phyloP scores from a whole-genome alignment of 2,329 filamentous ascomycete genomes.

The Fusarium liriodendri region DNA sequence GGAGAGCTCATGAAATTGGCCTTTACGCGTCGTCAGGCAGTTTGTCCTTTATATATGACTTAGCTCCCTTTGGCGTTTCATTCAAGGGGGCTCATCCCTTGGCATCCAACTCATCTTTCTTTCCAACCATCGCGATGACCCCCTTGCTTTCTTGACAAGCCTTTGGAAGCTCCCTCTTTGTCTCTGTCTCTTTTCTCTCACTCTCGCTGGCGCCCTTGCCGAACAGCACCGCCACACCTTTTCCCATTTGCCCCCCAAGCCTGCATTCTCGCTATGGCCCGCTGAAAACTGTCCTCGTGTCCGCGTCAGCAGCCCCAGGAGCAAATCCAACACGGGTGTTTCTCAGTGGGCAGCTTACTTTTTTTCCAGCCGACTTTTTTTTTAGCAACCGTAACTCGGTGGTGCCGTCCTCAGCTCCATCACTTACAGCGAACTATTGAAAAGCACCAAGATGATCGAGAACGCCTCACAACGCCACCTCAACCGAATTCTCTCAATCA shows the following conservation, averaged over 20 bases:
- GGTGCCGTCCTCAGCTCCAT: slow-evolving; percentile 23
- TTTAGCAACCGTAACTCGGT: slow-evolving; percentile 24
- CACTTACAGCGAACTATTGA: not conserved
- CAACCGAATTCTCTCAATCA: not conserved
- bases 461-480: slow-evolving; percentile 28
- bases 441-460: not conserved
- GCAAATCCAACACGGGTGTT: slow-evolving; percentile 10
- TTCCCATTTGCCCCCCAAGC: slow-evolving; percentile 11
- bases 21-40: not conserved
- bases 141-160: not conserved
- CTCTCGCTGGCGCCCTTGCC: not conserved
- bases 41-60: not conserved
- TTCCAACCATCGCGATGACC: not conserved
- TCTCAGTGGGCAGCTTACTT: slow-evolving; percentile 2
- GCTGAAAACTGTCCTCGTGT: slow-evolving; percentile 25
- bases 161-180: not conserved
- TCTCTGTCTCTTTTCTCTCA: not conserved
- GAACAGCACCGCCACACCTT: slow-evolving; percentile 12
- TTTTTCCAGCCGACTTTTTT: not conserved
- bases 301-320: slow-evolving; percentile 33
- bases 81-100: slow-evolving; percentile 8
- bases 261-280: slow-evolving; percentile 11
- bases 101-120: not conserved
- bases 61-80: slow-evolving; percentile 2
- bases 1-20: not conserved